These are phyloP conservation scores for Trichoderma koningiopsis DNA, from an alignment of 2,329 filamentous ascomycete species.

Conservation along the genomic window DNA sequence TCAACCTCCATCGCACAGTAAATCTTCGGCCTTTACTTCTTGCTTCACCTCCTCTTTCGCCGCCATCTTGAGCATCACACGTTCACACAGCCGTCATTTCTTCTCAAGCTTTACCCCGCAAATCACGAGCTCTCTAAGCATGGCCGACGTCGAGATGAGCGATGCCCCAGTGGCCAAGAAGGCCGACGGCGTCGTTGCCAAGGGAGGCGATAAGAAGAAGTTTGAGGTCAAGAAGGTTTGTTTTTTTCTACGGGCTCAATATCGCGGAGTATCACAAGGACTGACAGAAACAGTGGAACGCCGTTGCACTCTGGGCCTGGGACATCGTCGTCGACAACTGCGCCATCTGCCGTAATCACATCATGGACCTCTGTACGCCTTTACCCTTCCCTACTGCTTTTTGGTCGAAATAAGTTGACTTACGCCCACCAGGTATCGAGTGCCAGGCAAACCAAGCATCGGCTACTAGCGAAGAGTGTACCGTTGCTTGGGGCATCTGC, in stretches of 20 bases:
- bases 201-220: slow-evolving; percentile 73
- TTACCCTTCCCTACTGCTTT: neutral
- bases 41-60: neutral
- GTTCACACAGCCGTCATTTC: neutral
- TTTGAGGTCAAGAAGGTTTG: slow-evolving; percentile 98
- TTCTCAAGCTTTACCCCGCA: neutral
- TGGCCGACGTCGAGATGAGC: slow-evolving; percentile 97
- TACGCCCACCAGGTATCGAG: slow-evolving; percentile 71
- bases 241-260: too few species aligned
- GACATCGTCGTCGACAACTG: slow-evolving; percentile 99
- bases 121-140: slow-evolving; percentile 42
- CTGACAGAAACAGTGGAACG: slow-evolving; percentile 76
- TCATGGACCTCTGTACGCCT: slow-evolving; percentile 94
- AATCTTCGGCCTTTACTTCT: neutral
- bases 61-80: neutral
- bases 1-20: neutral
- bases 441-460: slow-evolving; percentile 99
- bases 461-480: slow-evolving; percentile 96
- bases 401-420: neutral
- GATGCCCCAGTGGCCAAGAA: slow-evolving; percentile 72
- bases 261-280: neutral
- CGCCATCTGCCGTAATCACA: slow-evolving; percentile 98
- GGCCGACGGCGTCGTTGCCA: slow-evolving; percentile 51
- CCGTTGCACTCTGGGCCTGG: slow-evolving; percentile 97
- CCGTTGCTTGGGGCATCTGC: slow-evolving; percentile 98